These are phyloP conservation scores for Terfezia boudieri DNA, from an alignment of 495 filamentous ascomycete species.

Conservation along the genomic window DNA sequence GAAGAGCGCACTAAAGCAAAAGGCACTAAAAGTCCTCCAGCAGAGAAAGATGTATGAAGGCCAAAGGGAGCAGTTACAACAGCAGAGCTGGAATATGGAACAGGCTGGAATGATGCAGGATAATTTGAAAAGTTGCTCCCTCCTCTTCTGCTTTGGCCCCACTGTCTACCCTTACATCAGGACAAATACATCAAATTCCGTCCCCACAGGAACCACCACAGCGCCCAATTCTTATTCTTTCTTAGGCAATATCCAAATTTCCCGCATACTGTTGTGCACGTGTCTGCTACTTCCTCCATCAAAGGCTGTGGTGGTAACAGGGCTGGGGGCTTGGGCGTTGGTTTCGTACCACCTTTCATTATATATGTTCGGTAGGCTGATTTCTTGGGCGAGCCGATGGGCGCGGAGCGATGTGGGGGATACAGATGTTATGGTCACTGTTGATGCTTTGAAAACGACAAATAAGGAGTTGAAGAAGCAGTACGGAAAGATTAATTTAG, in stretches of 20 bases:
- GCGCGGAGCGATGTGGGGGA: no score
- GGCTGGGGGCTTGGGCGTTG: no score
- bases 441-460: slow-evolving; percentile 90
- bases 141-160: slow-evolving; percentile 1
- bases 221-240: no score
- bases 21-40: slow-evolving; percentile 86
- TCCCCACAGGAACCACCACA: no score
- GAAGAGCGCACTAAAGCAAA: slow-evolving; percentile 78
- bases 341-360: no score
- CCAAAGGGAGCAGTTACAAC: slow-evolving; percentile 82
- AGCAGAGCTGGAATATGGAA: slow-evolving; percentile 98
- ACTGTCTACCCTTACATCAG: neutral
- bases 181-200: no score
- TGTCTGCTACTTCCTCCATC: no score
- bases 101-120: slow-evolving; percentile 98
- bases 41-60: slow-evolving; percentile 28
- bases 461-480: slow-evolving; percentile 86
- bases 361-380: no score
- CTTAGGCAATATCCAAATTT: no score
- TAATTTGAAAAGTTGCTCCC: slow-evolving; percentile 52
- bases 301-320: no score
- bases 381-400: no score
- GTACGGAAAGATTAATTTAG: slow-evolving; percentile 91
- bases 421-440: slow-evolving; percentile 75
- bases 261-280: no score